phyloP scores from a whole-genome alignment of 78 protist species.

The Chrysochromulina tobinii region DNA sequence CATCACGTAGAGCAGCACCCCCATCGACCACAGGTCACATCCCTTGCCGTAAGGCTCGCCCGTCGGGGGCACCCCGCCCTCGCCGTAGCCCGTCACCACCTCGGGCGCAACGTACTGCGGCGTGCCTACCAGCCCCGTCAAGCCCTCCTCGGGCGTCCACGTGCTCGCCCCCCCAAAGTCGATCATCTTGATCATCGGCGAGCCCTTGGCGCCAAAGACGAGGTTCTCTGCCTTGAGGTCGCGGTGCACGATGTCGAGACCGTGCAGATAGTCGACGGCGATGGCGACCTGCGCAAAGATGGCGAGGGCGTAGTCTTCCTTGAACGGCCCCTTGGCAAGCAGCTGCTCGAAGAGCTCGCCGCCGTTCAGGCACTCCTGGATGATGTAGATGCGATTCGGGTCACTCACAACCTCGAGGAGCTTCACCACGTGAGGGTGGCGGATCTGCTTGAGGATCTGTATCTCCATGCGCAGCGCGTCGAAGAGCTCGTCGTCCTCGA shows the following conservation, averaged over 20 bases:
- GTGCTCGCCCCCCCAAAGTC: constrained; percentile 1
- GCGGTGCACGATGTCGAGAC: neutral
- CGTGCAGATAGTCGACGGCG: constrained; percentile 13
- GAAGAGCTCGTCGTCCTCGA: constrained; percentile 25
- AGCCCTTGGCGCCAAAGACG: constrained; percentile 3
- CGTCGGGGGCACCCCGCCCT: neutral
- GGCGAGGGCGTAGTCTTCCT: neutral
- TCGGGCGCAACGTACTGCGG: constrained; percentile 31
- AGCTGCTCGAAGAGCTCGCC: constrained; percentile 16
- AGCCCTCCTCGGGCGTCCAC: neutral
- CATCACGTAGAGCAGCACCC: constrained; percentile 18
- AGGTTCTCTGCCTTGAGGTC: constrained; percentile 32
- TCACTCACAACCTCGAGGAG: neutral
- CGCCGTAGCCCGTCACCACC: constrained; percentile 18
- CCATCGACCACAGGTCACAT: constrained; percentile 2
- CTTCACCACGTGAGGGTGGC: neutral
- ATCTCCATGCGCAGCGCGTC: neutral
- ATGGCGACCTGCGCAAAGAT: neutral
- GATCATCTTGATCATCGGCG: neutral
- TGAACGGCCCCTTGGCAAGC: constrained; percentile 25
- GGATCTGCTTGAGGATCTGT: neutral
- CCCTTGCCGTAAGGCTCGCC: constrained; percentile 12
- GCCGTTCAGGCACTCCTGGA: constrained; percentile 10
- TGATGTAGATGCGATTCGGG: neutral
- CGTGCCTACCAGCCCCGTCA: constrained; percentile 2